Percentiles rank a stretch among this genome's conserved stretches.
phyloP scores from a whole-genome alignment of 306 rosid species.

The Pterocarpus macrocarpus region DNA sequence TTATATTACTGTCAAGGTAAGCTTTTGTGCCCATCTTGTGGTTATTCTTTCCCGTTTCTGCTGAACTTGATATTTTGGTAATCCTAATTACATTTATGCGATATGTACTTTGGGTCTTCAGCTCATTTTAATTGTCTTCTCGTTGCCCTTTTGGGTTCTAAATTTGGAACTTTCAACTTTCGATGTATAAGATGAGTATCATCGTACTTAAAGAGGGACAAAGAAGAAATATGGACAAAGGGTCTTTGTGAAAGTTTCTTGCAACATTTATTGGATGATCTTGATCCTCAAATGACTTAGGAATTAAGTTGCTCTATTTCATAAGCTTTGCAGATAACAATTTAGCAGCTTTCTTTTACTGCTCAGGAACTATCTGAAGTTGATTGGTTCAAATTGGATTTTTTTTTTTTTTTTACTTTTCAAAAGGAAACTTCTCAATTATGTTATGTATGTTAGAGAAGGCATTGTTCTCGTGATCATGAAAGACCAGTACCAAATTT shows the following conservation, averaged over 20 bases:
- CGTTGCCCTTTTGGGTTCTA: constrained; percentile 22
- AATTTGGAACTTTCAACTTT: constrained; percentile 26
- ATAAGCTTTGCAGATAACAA: constrained; percentile 10
- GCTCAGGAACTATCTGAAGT: constrained; percentile 1
- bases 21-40: constrained; percentile 47
- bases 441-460: constrained; percentile 11
- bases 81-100: background rate
- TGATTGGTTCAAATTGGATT: constrained; percentile 5
- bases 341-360: background rate
- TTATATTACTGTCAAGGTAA: constrained; percentile 91
- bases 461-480: constrained; percentile 33
- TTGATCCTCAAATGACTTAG: constrained; percentile 14
- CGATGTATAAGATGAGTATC: constrained; percentile 5
- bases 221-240: background rate
- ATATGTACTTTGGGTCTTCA: constrained; percentile 6
- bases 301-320: constrained; percentile 21
- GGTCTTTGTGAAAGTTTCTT: constrained; percentile 13
- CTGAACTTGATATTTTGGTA: constrained; percentile 30
- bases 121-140: constrained; percentile 27
- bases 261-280: constrained; percentile 29
- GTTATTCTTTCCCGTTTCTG: constrained; percentile 25
- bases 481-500: constrained; percentile 2
- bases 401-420: background rate
- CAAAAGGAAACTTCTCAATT: constrained; percentile 23
- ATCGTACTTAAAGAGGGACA: background rate